A percentile compares a stretch with the other conserved stretches of the same genome.
Conservation (phyloP, 2,329 filamentous ascomycete species). For the Scedosporium apiospermum region DNA sequence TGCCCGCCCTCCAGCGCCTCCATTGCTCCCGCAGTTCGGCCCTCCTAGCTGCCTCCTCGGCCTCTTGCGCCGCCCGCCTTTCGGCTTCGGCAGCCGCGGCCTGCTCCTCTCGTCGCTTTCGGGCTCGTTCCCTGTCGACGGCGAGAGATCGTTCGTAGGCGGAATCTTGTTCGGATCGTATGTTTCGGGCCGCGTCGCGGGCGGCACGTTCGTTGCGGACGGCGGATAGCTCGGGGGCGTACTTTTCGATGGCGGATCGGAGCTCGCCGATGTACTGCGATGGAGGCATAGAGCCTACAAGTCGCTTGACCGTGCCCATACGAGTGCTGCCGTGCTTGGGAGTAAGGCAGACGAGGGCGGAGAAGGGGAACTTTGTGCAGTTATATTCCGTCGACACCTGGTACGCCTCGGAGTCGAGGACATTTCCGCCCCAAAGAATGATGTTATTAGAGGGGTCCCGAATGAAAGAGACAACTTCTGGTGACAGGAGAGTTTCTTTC, state of each 20-base stretch:
- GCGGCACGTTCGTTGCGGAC: constrained; percentile 69
- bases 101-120: constrained; percentile 64
- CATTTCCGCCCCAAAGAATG: constrained; percentile 85
- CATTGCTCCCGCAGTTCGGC: constrained; percentile 51
- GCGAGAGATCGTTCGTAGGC: constrained; percentile 91
- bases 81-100: constrained; percentile 59
- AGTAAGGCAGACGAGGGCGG: constrained; percentile 76
- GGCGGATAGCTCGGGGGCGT: constrained; percentile 64
- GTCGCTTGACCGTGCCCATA: constrained; percentile 81
- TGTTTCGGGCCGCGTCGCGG: constrained; percentile 68
- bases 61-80: constrained; percentile 48
- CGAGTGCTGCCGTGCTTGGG: constrained; percentile 73
- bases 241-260: constrained; percentile 61
- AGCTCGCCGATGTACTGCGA: constrained; percentile 68
- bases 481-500: constrained; percentile 68
- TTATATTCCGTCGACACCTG: constrained; percentile 81
- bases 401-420: constrained; percentile 88
- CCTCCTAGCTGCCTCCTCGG: constrained; percentile 46
- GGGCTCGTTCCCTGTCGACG: constrained; percentile 74
- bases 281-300: constrained; percentile 62
- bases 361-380: constrained; percentile 89
- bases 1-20: constrained; percentile 67
- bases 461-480: constrained; percentile 65
- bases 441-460: constrained; percentile 69
- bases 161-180: constrained; percentile 82